Evolutionary conservation across 2,329 filamentous ascomycete species (phyloP), one percentile per base, ranked within the genome.

Genomic region (Chaetomiaceae sp.): DNA sequence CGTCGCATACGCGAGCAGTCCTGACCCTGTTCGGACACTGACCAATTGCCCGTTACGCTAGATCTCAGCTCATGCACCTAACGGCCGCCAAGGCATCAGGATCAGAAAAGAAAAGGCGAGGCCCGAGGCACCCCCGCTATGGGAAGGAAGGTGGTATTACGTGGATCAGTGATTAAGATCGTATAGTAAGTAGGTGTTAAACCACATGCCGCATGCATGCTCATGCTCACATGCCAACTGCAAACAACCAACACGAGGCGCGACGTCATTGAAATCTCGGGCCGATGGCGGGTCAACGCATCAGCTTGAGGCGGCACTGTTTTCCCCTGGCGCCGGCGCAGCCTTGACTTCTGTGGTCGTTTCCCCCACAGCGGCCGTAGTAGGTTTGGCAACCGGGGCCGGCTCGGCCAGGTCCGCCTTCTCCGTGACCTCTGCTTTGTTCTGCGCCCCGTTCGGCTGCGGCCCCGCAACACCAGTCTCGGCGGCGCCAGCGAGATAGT

Each of bases 401-500:
- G 33, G 10, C 30, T 40, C 25, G 3, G 44, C 11, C 21, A 23
- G 5, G 7, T 43, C 25, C 7, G 6, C 6, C 23, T 36, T 37
- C n/a, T 43, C 23, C 8, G 30, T 37, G 25, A 36, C 34, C 13
- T 45, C 27, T 11, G n/a, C 10, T 25, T 46, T 44, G 14, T 30
- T 46, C 14, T 9, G 32, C n/a, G n/a, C 5, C 21, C 30, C 56
- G 10, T 21, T 18, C 6, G 33, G 20, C 34, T 48, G 11, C 38
- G 25, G 25, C 36, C 40, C 55, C 1, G 52, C 55, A 42, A 63
- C 60, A 20, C 60, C 57, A 38, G 27, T 27, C 38, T 57, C 41
- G 8, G 40, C 34, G 10, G 55, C 71, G 5, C 92, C 92, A 58
- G 84, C 82, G n/a, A 99, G 76, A 65, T 92, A 96, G 55, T 84